Evolutionary conservation across 2,329 filamentous ascomycete species (phyloP).

Genomic region (Arthrinium phaeospermum): DNA sequence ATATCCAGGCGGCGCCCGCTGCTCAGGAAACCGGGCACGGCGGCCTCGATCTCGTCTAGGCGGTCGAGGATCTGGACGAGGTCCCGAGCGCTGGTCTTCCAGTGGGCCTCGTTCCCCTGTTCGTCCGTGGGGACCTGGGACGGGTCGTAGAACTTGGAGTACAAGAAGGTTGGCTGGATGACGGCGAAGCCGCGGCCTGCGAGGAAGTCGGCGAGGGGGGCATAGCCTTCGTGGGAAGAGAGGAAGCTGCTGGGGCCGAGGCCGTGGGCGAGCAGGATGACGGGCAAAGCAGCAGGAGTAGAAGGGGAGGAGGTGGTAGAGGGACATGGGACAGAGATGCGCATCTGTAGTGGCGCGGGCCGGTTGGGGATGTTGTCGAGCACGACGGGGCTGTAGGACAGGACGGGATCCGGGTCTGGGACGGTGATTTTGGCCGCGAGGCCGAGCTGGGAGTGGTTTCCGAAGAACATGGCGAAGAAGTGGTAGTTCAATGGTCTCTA

Average conservation of each 20-base stretch:
- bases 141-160: slow-evolving; percentile 35
- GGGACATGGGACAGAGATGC: slow-evolving; percentile 42
- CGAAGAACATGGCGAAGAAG: background rate
- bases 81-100: slow-evolving; percentile 42
- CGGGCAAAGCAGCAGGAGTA: slow-evolving; percentile 36
- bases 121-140: slow-evolving; percentile 30
- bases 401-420: slow-evolving; percentile 35
- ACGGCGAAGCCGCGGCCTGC: slow-evolving; percentile 49
- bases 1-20: slow-evolving; percentile 38
- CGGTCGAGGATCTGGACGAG: slow-evolving; percentile 44
- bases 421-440: slow-evolving; percentile 41
- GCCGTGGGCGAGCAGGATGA: slow-evolving; percentile 49
- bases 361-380: slow-evolving; percentile 33
- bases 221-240: slow-evolving; percentile 49
- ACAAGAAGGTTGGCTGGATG: slow-evolving; percentile 49
- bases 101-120: slow-evolving; percentile 36
- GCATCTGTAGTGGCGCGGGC: slow-evolving; percentile 35
- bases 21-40: slow-evolving; percentile 34
- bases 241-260: slow-evolving; percentile 45
- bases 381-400: slow-evolving; percentile 40
- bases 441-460: slow-evolving; percentile 34
- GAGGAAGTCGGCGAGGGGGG: slow-evolving; percentile 48
- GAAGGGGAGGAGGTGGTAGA: slow-evolving; percentile 19
- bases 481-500: background rate
- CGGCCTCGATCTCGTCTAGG: slow-evolving; percentile 42